A percentile compares a stretch with the other conserved stretches of the same genome.
phyloP scores from a whole-genome alignment of 2,329 filamentous ascomycete species.

The Fusarium udum region DNA sequence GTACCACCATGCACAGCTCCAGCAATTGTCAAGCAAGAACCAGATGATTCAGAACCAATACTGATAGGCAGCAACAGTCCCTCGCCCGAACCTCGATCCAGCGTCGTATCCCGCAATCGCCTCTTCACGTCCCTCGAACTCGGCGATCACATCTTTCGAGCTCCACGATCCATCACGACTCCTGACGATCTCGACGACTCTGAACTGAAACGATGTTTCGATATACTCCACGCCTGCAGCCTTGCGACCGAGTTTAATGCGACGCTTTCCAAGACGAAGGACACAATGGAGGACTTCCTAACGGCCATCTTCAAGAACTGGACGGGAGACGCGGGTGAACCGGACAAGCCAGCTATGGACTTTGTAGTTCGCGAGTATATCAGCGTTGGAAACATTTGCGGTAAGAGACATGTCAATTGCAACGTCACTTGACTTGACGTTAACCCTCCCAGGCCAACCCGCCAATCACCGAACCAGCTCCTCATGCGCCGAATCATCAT shows the following conservation, averaged over 20 bases:
- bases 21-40: background rate
- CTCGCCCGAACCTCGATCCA: conserved; percentile 23
- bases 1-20: background rate
- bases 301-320: conserved; percentile 46
- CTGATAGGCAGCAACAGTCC: conserved; percentile 25
- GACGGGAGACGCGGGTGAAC: conserved; percentile 14
- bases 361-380: conserved; percentile 44
- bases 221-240: conserved; percentile 47
- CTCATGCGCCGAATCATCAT: conserved; percentile 24
- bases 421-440: background rate
- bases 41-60: background rate
- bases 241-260: conserved; percentile 39
- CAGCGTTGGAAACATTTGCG: conserved; percentile 42
- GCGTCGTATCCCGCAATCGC: conserved; percentile 25
- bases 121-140: conserved; percentile 42
- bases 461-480: conserved; percentile 17
- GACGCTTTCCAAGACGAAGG: conserved; percentile 37
- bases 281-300: conserved; percentile 47
- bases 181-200: conserved; percentile 43
- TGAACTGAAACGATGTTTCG: conserved; percentile 45
- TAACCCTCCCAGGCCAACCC: conserved; percentile 28
- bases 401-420: conserved; percentile 26
- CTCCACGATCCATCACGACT: conserved; percentile 31
- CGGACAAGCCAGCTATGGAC: conserved; percentile 42
- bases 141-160: conserved; percentile 28